Conservation (phyloP, 148 eudicot species). For the Simmondsia chinensis region DNA sequence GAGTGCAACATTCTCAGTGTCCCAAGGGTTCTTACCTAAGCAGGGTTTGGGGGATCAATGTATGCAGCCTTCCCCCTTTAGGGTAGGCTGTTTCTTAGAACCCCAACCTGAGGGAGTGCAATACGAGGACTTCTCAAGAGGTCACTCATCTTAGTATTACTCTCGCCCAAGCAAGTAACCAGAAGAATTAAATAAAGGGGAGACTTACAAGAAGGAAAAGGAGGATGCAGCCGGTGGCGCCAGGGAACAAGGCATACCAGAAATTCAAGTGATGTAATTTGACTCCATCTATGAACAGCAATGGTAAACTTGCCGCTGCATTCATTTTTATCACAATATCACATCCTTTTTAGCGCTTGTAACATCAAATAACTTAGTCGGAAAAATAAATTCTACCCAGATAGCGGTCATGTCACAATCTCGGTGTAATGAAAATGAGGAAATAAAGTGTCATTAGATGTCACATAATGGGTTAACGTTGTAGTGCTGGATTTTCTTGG, state of each 20-base stretch:
- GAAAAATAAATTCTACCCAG: neutral
- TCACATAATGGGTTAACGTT: too few relatives aligned
- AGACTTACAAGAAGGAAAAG: constrained; percentile 72
- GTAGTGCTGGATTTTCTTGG: too few relatives aligned
- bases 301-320: constrained; percentile 93
- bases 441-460: too few relatives aligned
- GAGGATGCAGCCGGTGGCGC: constrained; percentile 77
- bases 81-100: too few relatives aligned
- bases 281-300: constrained; percentile 79
- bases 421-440: too few relatives aligned
- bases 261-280: constrained; percentile 69
- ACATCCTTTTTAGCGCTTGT: neutral
- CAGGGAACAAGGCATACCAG: constrained; percentile 92
- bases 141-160: neutral
- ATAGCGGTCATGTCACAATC: too few relatives aligned
- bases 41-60: too few relatives aligned
- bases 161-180: neutral
- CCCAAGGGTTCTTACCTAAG: too few relatives aligned
- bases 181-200: neutral
- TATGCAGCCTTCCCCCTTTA: too few relatives aligned
- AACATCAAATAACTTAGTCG: neutral
- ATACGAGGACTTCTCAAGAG: too few relatives aligned
- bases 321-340: neutral
- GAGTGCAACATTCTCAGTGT: too few relatives aligned
- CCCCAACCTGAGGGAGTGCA: too few relatives aligned